These are phyloP conservation scores for Suillus americanus DNA, from an alignment of 768 basidiomycete genomes.

Conservation along the genomic window DNA sequence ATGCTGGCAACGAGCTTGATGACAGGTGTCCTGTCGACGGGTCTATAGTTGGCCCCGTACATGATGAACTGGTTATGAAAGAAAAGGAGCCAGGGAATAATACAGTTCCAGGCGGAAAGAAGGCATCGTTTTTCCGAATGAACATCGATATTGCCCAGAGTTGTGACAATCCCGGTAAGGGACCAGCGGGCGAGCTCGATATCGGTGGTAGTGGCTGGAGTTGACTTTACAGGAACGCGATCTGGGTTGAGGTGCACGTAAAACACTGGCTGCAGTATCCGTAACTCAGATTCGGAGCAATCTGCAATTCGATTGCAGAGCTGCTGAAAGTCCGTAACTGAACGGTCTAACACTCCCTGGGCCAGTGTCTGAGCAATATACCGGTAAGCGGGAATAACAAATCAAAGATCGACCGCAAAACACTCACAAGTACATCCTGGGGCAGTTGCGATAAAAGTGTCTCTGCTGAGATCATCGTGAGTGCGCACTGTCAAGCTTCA, in stretches of 20 bases:
- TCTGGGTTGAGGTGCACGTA: slow-evolving; percentile 1
- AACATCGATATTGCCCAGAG: neutral
- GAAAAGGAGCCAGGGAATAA: neutral
- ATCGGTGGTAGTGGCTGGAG: neutral
- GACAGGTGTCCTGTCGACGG: neutral
- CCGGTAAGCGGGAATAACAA: neutral
- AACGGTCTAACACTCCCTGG: neutral
- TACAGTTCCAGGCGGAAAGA: neutral
- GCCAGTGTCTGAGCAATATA: neutral
- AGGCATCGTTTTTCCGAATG: neutral
- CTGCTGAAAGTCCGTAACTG: neutral
- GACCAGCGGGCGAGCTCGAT: slow-evolving; percentile 3
- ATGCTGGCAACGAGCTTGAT: neutral
- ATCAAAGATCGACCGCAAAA: neutral
- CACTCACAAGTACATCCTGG: neutral
- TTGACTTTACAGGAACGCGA: neutral
- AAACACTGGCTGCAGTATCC: neutral
- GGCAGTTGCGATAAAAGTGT: neutral
- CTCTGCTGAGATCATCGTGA: neutral
- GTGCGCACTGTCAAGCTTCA: neutral
- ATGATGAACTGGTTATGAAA: slow-evolving; percentile 1
- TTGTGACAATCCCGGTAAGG: neutral
- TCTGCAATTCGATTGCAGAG: neutral
- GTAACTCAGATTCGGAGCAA: neutral
- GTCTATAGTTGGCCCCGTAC: neutral